Evolutionary conservation across 202 grass and related monocot species (phyloP).

Genomic region (Saccharum hybrid): DNA sequence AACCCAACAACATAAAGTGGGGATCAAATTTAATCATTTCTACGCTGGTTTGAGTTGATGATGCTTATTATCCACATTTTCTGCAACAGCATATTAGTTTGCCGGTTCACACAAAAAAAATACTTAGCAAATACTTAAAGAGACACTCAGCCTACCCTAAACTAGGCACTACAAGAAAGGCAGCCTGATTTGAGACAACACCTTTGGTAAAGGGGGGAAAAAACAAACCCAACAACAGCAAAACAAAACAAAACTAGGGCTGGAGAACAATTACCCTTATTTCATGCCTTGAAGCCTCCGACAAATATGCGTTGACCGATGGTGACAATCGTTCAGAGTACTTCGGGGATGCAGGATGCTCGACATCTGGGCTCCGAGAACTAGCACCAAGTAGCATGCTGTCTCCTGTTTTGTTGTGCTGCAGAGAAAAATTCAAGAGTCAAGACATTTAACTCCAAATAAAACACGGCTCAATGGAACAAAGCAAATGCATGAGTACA

Average conservation of each 20-base stretch:
- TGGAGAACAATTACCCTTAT: constrained; percentile 72
- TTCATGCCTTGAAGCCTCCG: constrained; percentile 97
- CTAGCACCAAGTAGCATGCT: constrained; percentile 87
- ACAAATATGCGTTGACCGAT: constrained; percentile 85
- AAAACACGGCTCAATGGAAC: constrained; percentile 18
- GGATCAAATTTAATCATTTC: constrained; percentile 30
- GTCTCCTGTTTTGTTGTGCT: constrained; percentile 91
- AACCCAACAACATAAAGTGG: neutral
- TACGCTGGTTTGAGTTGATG: neutral
- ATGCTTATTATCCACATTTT: constrained; percentile 22
- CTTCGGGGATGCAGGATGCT: constrained; percentile 83
- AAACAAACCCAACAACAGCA: neutral
- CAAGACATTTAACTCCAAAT: constrained; percentile 41
- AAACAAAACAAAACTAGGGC: constrained; percentile 7
- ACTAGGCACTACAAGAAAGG: constrained; percentile 27
- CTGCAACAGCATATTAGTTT: constrained; percentile 18
- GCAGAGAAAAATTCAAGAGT: constrained; percentile 48
- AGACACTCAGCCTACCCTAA: constrained; percentile 15
- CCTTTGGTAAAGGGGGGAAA: neutral
- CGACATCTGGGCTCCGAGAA: constrained; percentile 87
- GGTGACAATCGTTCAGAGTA: constrained; percentile 97
- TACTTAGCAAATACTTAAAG: constrained; percentile 8
- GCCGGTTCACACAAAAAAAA: constrained; percentile 18
- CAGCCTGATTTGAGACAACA: constrained; percentile 24
- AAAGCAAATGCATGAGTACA: constrained; percentile 17